phyloP scores from a whole-genome alignment of 2,329 filamentous ascomycete genomes.

The Xylaria sp. region DNA sequence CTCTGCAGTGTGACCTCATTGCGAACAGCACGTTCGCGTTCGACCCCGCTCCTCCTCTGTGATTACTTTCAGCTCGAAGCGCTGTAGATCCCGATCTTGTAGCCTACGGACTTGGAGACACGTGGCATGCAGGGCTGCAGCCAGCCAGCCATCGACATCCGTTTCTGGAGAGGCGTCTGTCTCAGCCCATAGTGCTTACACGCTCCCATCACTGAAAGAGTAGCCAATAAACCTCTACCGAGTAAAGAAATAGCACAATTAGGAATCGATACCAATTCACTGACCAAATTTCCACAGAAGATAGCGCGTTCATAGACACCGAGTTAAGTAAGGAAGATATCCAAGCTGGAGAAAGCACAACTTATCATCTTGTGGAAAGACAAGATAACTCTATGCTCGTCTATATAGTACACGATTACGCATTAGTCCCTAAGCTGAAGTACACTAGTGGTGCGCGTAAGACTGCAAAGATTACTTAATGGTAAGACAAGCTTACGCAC shows the following conservation, averaged over 20 bases:
- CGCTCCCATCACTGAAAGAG: too few relatives aligned
- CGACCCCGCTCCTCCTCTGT: constrained; percentile 1
- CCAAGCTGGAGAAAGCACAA: not conserved
- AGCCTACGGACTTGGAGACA: not conserved
- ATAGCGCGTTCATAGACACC: not conserved
- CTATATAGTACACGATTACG: not conserved
- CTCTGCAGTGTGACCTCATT: constrained; percentile 3
- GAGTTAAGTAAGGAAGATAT: not conserved
- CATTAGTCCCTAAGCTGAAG: not conserved
- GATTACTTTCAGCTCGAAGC: not conserved
- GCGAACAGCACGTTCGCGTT: constrained; percentile 3
- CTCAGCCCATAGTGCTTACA: not conserved
- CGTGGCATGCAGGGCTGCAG: not conserved
- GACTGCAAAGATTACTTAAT: too few relatives aligned
- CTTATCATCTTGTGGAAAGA: not conserved
- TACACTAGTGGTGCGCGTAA: too few relatives aligned
- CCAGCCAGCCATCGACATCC: not conserved
- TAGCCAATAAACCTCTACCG: too few relatives aligned
- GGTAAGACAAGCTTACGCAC: too few relatives aligned
- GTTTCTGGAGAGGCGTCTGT: not conserved
- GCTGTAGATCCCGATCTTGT: not conserved
- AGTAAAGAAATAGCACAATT: too few relatives aligned
- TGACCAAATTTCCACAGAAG: too few relatives aligned
- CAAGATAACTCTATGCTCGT: not conserved
- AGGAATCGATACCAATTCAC: too few relatives aligned